phyloP scores from a whole-genome alignment of 2,329 filamentous ascomycete genomes.

The Stylonectria norvegica region DNA sequence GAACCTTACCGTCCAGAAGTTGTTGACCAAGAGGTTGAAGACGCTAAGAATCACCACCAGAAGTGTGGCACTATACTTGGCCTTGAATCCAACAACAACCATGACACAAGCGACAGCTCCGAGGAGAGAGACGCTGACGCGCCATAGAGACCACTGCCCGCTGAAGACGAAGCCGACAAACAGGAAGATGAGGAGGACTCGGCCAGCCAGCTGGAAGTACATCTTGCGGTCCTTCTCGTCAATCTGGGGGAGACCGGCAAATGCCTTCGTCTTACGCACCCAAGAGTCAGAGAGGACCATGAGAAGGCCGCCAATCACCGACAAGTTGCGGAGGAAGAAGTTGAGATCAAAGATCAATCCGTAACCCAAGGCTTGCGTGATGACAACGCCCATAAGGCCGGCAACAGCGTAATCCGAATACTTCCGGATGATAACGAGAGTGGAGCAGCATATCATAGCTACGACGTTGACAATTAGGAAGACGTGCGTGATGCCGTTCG shows the following conservation, averaged over 20 bases:
- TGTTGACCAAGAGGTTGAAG: constrained; percentile 97
- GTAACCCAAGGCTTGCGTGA: constrained; percentile 93
- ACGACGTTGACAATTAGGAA: constrained; percentile 91
- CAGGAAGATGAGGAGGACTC: constrained; percentile 94
- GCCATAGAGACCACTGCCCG: constrained; percentile 86
- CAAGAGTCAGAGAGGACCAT: constrained; percentile 98
- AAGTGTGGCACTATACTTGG: constrained; percentile 96
- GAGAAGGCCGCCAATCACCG: constrained; percentile 91
- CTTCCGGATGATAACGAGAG: constrained; percentile 85
- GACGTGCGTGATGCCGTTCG: constrained; percentile 79
- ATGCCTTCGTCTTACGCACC: constrained; percentile 96
- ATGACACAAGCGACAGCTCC: constrained; percentile 92
- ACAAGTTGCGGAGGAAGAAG: constrained; percentile 99
- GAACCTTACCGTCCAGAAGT: constrained; percentile 95
- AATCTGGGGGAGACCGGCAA: constrained; percentile 86
- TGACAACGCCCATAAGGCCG: constrained; percentile 84
- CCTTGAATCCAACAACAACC: constrained; percentile 99
- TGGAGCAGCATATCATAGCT: constrained; percentile 78
- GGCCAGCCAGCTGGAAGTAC: constrained; percentile 98
- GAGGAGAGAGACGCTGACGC: constrained; percentile 77
- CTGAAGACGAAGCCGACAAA: constrained; percentile 97
- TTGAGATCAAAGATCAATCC: constrained; percentile 98
- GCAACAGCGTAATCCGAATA: constrained; percentile 89
- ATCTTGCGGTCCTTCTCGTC: constrained; percentile 99
- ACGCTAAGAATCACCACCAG: constrained; percentile 92